Evolutionary conservation across 2,329 filamentous ascomycete species (phyloP).

Genomic region (Teratosphaeria viscida): DNA sequence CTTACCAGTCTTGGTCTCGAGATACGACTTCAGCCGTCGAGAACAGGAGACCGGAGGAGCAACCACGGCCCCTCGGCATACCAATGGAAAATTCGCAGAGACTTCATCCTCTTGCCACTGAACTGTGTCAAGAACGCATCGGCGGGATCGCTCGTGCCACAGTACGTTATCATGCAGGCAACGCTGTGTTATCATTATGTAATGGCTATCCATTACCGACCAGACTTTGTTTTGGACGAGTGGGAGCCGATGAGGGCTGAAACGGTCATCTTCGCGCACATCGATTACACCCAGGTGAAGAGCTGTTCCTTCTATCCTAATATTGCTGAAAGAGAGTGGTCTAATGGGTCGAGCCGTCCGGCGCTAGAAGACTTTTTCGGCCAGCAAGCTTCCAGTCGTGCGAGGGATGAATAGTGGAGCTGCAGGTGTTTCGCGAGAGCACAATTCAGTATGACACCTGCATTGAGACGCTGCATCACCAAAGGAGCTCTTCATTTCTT

Average conservation of each 20-base stretch:
- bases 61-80: neutral
- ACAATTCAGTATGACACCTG: no score
- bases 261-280: neutral
- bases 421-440: no score
- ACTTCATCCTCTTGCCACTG: neutral
- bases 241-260: neutral
- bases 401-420: no score
- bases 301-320: neutral
- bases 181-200: neutral
- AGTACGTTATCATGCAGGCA: neutral
- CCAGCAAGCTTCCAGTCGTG: neutral
- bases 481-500: constrained; percentile 31
- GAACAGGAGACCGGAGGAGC: neutral
- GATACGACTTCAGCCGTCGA: neutral
- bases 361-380: neutral
- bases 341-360: neutral
- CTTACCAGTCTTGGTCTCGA: neutral
- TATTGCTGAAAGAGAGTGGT: neutral
- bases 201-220: neutral
- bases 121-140: neutral
- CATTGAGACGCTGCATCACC: neutral
- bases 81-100: neutral
- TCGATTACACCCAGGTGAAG: neutral
- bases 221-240: neutral
- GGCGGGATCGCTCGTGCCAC: neutral